Evolutionary conservation across 2,329 filamentous ascomycete species (phyloP), one percentile per base, ranked within the genome.

Genomic region (Aspergillus pseudoglaucus): DNA sequence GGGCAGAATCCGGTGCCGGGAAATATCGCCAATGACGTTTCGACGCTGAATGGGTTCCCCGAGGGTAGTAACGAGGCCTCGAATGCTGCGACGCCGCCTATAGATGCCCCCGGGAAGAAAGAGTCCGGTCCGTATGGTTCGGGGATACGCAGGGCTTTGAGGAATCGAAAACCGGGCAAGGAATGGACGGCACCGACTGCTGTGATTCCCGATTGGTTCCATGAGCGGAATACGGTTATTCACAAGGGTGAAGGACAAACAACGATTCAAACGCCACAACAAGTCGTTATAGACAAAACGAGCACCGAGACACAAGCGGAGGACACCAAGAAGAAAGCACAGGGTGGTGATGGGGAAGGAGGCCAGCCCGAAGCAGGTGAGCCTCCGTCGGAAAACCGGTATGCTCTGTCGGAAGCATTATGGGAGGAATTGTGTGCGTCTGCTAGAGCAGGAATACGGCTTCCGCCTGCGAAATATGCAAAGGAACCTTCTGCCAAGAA

Each of bases 361-460:
- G 52, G 61, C 10, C 57, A 61, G 2, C 49, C 55, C 23, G 47
- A 50, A 3, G 49, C 57, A 0, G 53, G 48, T 27, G 54, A 50
- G n/a, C 47, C 53, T 6, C 40, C 45, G 17, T 40, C 52, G 6
- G 55, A 60, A 8, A 51, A 60, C 41, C 64, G 67, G 18, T 74
- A 73, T 55, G 57, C 62, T n/a, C 54, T 75, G 41, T 64, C 64
- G 17, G 62, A 70, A 40, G 62, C 64, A 23, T 51, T 73, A 18
- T 75, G 71, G 71, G 63, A 69, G 45, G 76, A 79, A 57, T 69
- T 82, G 37, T 63, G 69, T 10, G 71, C 77, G 14, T 73, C 73
- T 14, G 66, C 79, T 41, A 73, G 71, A 50, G 75, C 77, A 33
- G 77, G 76, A 17, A 63, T 83, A 50, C 69, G 56, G 50, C 61